Conservation (phyloP, 164 flowering plant species). For the Chloranthus sessilifolius region DNA sequence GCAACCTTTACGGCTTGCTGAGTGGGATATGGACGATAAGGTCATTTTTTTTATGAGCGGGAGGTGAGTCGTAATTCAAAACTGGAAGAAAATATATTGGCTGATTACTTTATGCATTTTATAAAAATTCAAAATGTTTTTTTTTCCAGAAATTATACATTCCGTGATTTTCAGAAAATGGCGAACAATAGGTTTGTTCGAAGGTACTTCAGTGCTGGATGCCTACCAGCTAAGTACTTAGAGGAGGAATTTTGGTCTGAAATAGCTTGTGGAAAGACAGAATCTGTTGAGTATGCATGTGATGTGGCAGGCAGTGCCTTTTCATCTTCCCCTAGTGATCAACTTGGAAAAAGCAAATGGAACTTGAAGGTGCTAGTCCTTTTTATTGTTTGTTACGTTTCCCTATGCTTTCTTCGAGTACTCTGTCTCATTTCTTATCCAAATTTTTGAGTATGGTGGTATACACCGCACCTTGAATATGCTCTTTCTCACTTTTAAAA, state of each 20-base stretch:
- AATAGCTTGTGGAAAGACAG: constrained; percentile 86
- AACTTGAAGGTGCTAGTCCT: constrained; percentile 73
- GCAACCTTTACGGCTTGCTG: constrained; percentile 92
- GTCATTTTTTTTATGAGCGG: constrained; percentile 97
- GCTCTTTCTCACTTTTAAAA: too few relatives aligned
- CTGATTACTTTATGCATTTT: constrained; percentile 8
- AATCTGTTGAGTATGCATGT: constrained; percentile 95
- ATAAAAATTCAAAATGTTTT: too few relatives aligned
- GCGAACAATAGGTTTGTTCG: constrained; percentile 96
- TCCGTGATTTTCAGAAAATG: constrained; percentile 95
- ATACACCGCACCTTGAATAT: too few relatives aligned
- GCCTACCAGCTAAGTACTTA: constrained; percentile 80
- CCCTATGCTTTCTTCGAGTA: too few relatives aligned
- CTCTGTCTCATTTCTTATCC: too few relatives aligned
- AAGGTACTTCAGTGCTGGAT: constrained; percentile 79
- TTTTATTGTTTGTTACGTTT: too few relatives aligned
- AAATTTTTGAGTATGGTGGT: too few relatives aligned
- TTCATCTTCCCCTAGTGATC: constrained; percentile 78
- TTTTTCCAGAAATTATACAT: too few relatives aligned
- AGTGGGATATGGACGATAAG: constrained; percentile 86
- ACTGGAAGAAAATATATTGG: not conserved
- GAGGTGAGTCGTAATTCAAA: constrained; percentile 37
- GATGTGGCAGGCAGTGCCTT: constrained; percentile 99
- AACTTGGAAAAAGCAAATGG: constrained; percentile 95
- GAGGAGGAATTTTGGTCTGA: constrained; percentile 98